A percentile compares a stretch with the other conserved stretches of the same genome.
Conservation (phyloP, 2,329 filamentous ascomycete species). For the Lachnellula occidentalis region DNA sequence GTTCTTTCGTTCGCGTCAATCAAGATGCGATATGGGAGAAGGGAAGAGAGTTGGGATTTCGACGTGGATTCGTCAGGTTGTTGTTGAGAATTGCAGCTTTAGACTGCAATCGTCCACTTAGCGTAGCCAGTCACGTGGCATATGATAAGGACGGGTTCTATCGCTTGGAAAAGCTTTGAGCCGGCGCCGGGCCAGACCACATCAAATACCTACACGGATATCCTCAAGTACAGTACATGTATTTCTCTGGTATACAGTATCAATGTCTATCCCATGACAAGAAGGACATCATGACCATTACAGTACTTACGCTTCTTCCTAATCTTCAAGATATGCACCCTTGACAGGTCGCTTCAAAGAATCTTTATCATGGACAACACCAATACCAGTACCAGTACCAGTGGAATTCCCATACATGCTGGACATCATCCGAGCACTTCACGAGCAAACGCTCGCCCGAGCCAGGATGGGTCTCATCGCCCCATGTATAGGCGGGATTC, state of each 20-base stretch:
- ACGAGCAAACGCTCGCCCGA: conserved; percentile 25
- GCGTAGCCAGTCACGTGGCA: neutral
- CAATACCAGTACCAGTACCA: neutral
- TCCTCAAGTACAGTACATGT: too few relatives aligned
- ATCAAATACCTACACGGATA: too few relatives aligned
- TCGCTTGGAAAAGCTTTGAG: too few relatives aligned
- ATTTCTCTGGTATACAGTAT: too few relatives aligned
- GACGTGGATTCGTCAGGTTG: too few relatives aligned
- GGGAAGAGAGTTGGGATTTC: neutral
- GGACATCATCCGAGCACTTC: conserved; percentile 28
- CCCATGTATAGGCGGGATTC: conserved; percentile 59
- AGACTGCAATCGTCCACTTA: neutral
- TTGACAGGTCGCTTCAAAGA: too few relatives aligned
- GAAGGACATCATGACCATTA: neutral
- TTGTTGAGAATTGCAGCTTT: conserved; percentile 10
- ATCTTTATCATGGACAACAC: too few relatives aligned
- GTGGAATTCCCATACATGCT: conserved; percentile 22
- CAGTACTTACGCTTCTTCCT: neutral
- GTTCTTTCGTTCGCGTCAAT: too few relatives aligned
- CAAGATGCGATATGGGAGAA: neutral
- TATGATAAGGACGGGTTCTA: too few relatives aligned
- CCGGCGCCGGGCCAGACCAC: too few relatives aligned
- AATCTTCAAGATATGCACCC: too few relatives aligned
- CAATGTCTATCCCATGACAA: too few relatives aligned
- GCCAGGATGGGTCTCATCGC: conserved; percentile 11